Evolutionary conservation across 1,139 yeast species (phyloP).

Genomic region (Hansenula lynferdii): DNA sequence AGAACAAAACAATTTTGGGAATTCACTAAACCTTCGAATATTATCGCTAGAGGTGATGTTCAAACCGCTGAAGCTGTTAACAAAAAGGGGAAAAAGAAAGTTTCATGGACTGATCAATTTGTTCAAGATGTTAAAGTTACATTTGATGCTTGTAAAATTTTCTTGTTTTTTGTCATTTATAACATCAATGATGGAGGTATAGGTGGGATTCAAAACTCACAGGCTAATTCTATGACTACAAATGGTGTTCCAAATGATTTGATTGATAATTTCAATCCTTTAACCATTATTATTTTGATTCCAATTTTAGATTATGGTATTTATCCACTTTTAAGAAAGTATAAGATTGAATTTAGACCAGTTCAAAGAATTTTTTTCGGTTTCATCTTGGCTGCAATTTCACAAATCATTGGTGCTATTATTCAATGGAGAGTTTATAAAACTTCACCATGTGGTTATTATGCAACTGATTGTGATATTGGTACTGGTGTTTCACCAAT

Average conservation of each 20-base stretch:
- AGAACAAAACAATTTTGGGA: constrained; percentile 39
- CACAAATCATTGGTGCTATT: constrained; percentile 77
- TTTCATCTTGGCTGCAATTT: constrained; percentile 58
- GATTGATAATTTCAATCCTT: constrained; percentile 59
- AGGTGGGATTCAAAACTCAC: constrained; percentile 54
- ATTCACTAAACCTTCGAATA: constrained; percentile 44
- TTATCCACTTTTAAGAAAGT: constrained; percentile 51
- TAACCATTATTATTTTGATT: constrained; percentile 54
- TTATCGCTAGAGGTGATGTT: constrained; percentile 14
- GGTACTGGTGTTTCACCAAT: constrained; percentile 38
- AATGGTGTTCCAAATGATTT: constrained; percentile 67
- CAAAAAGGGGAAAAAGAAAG: constrained; percentile 29
- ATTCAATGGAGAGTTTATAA: constrained; percentile 66
- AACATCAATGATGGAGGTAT: constrained; percentile 60
- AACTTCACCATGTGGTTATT: constrained; percentile 63
- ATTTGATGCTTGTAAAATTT: constrained; percentile 51
- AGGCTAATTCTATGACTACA: constrained; percentile 58
- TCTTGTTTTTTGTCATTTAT: constrained; percentile 53
- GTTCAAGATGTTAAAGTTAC: constrained; percentile 56
- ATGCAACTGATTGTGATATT: constrained; percentile 36
- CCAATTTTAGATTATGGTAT: constrained; percentile 52
- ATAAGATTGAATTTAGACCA: constrained; percentile 53
- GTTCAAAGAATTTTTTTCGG: constrained; percentile 71
- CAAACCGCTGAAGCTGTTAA: constrained; percentile 14
- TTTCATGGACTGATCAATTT: constrained; percentile 40